These are phyloP conservation scores for Lipomyces spencermartinsiae DNA, from an alignment of 805 yeast species.

Conservation along the genomic window DNA sequence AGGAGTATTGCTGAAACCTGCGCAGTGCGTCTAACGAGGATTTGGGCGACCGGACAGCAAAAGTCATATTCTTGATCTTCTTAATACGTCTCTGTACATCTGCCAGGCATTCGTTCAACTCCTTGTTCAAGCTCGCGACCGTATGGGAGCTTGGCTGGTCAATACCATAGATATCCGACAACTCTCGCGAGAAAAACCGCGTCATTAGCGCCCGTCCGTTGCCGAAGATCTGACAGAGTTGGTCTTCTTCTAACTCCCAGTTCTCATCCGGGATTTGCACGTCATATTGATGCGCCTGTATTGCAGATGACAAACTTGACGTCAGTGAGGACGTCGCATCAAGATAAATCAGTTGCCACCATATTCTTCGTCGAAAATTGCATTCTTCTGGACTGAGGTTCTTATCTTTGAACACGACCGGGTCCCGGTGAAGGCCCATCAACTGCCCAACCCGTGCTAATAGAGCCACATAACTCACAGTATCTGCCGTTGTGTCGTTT, in stretches of 20 bases:
- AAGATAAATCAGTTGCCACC: conserved; percentile 29
- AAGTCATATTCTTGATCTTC: conserved; percentile 3
- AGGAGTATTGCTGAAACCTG: not conserved
- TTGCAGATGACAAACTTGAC: conserved; percentile 23
- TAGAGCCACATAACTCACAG: conserved; percentile 19
- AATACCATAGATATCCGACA: conserved; percentile 31
- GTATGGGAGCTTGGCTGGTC: conserved; percentile 1
- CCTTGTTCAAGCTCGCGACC: not conserved
- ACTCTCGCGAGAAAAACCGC: conserved; percentile 13
- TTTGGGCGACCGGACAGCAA: not conserved
- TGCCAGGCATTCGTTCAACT: not conserved
- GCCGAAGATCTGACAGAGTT: conserved; percentile 19
- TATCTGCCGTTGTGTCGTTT: conserved; percentile 9
- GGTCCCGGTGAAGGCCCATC: conserved; percentile 34
- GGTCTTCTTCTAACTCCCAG: conserved; percentile 20
- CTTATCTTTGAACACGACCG: conserved; percentile 13
- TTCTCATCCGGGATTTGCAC: conserved; percentile 26
- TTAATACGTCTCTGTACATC: not conserved
- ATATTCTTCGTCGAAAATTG: conserved; percentile 18
- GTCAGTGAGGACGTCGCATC: conserved; percentile 21
- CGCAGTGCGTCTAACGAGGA: not conserved
- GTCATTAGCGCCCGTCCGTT: conserved; percentile 20
- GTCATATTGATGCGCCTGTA: conserved; percentile 13
- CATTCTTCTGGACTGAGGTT: not conserved
- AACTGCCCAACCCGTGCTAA: conserved; percentile 24